Evolutionary conservation across 78 protist genomes (phyloP).

Genomic region (Bigelowiella natans): DNA sequence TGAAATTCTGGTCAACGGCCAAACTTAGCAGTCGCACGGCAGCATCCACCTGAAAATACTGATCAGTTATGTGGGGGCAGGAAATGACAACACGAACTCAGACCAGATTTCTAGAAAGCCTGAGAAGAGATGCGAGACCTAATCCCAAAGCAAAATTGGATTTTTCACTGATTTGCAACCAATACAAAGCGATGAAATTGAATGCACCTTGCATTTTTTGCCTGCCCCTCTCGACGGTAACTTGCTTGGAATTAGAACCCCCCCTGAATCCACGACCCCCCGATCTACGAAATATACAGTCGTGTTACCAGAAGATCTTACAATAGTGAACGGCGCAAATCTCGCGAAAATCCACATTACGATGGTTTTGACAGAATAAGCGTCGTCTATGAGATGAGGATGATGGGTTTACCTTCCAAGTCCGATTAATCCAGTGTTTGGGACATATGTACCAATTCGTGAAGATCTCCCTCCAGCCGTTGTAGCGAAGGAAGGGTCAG

Average conservation of each 20-base stretch:
- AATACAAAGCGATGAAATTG: no score
- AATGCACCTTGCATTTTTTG: neutral
- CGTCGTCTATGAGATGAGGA: neutral
- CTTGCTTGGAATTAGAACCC: neutral
- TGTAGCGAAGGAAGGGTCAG: neutral
- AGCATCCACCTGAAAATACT: neutral
- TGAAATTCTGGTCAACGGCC: conserved; percentile 44
- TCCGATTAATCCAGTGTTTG: neutral
- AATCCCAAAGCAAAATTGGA: no score
- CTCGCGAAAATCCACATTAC: no score
- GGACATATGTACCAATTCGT: neutral
- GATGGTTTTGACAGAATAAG: neutral
- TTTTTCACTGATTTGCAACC: no score
- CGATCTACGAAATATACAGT: neutral
- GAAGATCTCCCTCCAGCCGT: neutral
- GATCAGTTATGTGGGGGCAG: neutral
- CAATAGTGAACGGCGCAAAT: no score
- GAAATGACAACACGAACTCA: neutral
- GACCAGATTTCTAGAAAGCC: neutral
- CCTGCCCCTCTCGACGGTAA: neutral
- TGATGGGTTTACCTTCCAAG: no score
- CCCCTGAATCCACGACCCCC: neutral
- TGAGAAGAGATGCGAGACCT: neutral
- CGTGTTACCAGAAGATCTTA: no score
- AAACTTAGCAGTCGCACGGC: neutral